Evolutionary conservation across 225 moss, liverwort and hornwort species (phyloP), one percentile per base, ranked within the genome.

Genomic region (Polytrichum formosum): DNA sequence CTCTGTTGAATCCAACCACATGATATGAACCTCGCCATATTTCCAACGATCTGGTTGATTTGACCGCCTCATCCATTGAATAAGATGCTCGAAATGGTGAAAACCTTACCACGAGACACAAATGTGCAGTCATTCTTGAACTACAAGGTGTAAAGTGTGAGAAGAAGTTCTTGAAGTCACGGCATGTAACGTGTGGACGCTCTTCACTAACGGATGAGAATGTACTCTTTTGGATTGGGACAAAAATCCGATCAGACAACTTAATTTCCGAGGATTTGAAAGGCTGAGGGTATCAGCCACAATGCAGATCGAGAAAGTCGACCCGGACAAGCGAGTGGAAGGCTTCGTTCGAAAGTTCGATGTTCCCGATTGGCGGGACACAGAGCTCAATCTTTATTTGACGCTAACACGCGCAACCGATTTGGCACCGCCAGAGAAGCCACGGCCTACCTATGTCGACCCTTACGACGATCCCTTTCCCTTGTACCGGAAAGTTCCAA

Each of bases 341-440:
- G 87, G 82, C 5, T 76, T 88, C 1, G 82, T 84, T 0, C 56
- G 69, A 22, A 23, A 25, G 10, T 88, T 80, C 0, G 82, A 84
- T 18, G 63, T 55, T 0, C 58, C 25, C 6, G 55, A 88, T 25
- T 82, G 79, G 79, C 77, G 63, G 72, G 55, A 82, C 8, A 21
- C 55, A 0, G 74, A 82, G 26, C n/a, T 72, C 10, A 84, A 84
- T 63, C 70, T 87, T 54, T 84, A 79, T 8, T 9, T 84, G 7
- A 84, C 82, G 1, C 71, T 84, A 53, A 72, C 81, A 0, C 68
- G 82, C 33, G 82, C 84, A 7, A 88, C 84, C 0, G 80, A 88
- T 26, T 63, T 17, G 0, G 75, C 64, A 0, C 73, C 82, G 0
- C 77, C 71, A 0, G 53, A 77, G 66, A 28, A 83, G 6, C 67